Conservation (phyloP, 2,329 filamentous ascomycete genomes). For the Triangularia verruculosa region DNA sequence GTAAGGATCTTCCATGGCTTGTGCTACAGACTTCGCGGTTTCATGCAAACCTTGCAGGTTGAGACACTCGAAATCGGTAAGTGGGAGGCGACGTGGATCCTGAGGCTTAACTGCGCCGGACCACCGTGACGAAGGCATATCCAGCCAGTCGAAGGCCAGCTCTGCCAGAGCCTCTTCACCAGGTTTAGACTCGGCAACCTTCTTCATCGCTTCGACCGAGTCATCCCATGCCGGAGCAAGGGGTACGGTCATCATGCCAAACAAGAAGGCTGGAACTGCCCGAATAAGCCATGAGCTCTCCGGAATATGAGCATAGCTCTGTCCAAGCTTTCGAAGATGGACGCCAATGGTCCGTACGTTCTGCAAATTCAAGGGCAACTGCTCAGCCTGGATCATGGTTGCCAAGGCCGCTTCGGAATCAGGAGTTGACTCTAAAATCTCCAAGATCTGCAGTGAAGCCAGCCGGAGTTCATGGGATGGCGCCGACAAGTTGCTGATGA, state of each 20-base stretch:
- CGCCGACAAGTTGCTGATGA: constrained; percentile 72
- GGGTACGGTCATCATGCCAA: constrained; percentile 83
- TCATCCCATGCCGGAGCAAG: constrained; percentile 87
- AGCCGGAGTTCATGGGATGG: constrained; percentile 73
- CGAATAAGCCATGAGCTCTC: constrained; percentile 63
- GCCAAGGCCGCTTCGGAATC: constrained; percentile 52
- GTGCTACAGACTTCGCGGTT: constrained; percentile 49
- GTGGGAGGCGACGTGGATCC: constrained; percentile 36
- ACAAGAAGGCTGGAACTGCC: constrained; percentile 77
- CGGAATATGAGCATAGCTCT: constrained; percentile 58
- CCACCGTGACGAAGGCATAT: constrained; percentile 54
- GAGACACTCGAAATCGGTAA: constrained; percentile 81
- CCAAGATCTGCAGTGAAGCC: constrained; percentile 69
- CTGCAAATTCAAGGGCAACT: constrained; percentile 72
- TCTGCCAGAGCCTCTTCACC: constrained; percentile 72
- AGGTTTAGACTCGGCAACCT: constrained; percentile 65
- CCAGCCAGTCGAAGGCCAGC: constrained; percentile 76
- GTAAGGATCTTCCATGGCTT: constrained; percentile 50
- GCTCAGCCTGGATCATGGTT: constrained; percentile 75
- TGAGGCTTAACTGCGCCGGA: constrained; percentile 39
- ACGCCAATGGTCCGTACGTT: constrained; percentile 77
- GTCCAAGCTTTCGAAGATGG: constrained; percentile 74
- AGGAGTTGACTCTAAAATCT: constrained; percentile 52
- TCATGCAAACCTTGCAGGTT: constrained; percentile 62
- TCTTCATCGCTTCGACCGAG: constrained; percentile 69